phyloP scores from a whole-genome alignment of 1,139 yeast genomes.

The Magnusiomyces paraingens region DNA sequence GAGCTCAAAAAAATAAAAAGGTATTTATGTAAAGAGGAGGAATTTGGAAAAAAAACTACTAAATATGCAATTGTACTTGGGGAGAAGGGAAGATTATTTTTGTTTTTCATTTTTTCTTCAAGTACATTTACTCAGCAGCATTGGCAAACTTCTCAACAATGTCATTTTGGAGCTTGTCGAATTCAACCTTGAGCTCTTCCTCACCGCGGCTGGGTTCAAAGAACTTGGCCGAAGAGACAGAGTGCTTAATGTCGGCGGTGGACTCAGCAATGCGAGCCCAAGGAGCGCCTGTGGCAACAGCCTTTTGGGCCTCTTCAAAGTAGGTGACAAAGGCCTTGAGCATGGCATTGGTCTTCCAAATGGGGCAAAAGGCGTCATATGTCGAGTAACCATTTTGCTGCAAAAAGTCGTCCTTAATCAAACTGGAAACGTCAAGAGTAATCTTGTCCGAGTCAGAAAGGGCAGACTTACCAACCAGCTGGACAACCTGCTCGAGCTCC shows the following conservation, averaged over 20 bases:
- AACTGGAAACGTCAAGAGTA: constrained; percentile 83
- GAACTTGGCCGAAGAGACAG: constrained; percentile 91
- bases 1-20: neutral
- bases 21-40: neutral
- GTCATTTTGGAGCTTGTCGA: constrained; percentile 62
- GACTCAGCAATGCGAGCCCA: constrained; percentile 90
- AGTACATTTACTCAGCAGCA: constrained; percentile 64
- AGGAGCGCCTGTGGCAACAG: constrained; percentile 85
- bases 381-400: constrained; percentile 99
- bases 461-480: constrained; percentile 97
- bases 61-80: neutral
- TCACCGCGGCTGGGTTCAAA: constrained; percentile 93
- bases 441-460: constrained; percentile 94
- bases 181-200: constrained; percentile 65
- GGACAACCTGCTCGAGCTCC: constrained; percentile 98
- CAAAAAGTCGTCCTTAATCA: constrained; percentile 94
- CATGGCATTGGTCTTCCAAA: constrained; percentile 98
- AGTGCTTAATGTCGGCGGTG: constrained; percentile 84
- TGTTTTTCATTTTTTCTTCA: neutral
- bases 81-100: neutral
- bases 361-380: constrained; percentile 98
- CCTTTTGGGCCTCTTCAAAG: constrained; percentile 96
- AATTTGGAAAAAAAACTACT: neutral
- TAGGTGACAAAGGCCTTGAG: constrained; percentile 90
- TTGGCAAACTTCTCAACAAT: constrained; percentile 92